phyloP scores from a whole-genome alignment of 768 basidiomycete genomes.

The Suillus clintonianus region DNA sequence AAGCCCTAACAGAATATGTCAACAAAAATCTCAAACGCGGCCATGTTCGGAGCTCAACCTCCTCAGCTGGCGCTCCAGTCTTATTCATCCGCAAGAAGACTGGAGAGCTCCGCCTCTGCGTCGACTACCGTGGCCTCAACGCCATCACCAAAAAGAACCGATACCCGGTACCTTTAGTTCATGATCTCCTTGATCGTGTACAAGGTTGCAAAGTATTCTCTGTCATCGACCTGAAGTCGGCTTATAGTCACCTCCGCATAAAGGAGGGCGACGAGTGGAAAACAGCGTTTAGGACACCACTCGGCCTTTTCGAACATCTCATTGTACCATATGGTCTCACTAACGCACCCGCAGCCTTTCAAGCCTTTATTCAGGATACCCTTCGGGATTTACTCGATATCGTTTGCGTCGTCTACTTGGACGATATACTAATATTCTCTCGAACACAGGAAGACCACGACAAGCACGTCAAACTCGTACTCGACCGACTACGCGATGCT shows the following conservation, averaged over 20 bases:
- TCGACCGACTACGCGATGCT: conserved; percentile 30
- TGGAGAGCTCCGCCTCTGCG: conserved; percentile 30
- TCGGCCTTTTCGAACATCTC: conserved; percentile 39
- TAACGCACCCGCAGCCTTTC: conserved; percentile 44
- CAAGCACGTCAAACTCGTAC: conserved; percentile 32
- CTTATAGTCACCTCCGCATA: conserved; percentile 40
- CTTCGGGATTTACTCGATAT: conserved; percentile 40
- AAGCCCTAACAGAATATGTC: conserved; percentile 36
- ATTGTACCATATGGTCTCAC: conserved; percentile 42
- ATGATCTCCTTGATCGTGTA: conserved; percentile 30
- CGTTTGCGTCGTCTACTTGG: conserved; percentile 43
- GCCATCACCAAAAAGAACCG: conserved; percentile 33
- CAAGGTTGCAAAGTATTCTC: conserved; percentile 30
- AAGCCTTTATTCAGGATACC: conserved; percentile 43
- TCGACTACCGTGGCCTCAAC: conserved; percentile 38
- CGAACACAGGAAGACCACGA: conserved; percentile 33
- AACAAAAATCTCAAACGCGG: conserved; percentile 30
- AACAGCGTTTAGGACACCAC: conserved; percentile 41
- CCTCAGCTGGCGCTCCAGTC: conserved; percentile 33
- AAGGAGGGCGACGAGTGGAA: conserved; percentile 44
- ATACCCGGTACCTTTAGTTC: conserved; percentile 35
- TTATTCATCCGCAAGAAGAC: conserved; percentile 34
- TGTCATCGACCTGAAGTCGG: conserved; percentile 39
- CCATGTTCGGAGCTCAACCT: conserved; percentile 26
- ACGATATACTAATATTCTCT: conserved; percentile 48